Percentiles rank a stretch among this genome's conserved stretches.
Evolutionary conservation across 2,329 filamentous ascomycete genomes (phyloP).

Genomic region (Aspergillus sp.): DNA sequence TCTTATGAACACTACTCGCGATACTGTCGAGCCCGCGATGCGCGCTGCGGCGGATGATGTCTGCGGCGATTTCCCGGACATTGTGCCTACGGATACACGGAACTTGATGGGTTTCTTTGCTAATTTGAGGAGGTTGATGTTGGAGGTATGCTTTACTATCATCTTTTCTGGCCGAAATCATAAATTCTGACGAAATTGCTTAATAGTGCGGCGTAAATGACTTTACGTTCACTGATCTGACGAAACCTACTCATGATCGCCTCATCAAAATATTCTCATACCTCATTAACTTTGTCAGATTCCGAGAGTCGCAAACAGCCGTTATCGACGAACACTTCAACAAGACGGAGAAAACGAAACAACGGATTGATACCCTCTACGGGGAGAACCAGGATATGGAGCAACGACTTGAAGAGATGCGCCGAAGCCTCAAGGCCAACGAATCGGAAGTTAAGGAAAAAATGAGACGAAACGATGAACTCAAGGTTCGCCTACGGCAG

Average conservation of each 20-base stretch:
- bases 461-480: conserved; percentile 78
- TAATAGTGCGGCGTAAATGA: conserved; percentile 81
- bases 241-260: conserved; percentile 84
- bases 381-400: conserved; percentile 86
- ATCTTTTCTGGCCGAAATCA: background rate
- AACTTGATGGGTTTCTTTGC: conserved; percentile 97
- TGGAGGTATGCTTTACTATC: conserved; percentile 51
- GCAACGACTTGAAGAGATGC: conserved; percentile 74
- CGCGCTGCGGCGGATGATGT: conserved; percentile 85
- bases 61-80: conserved; percentile 78
- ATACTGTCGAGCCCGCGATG: conserved; percentile 94
- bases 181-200: background rate
- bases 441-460: conserved; percentile 82
- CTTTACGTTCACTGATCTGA: conserved; percentile 89
- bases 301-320: conserved; percentile 85
- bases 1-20: conserved; percentile 87
- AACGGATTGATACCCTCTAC: conserved; percentile 82
- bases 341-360: conserved; percentile 80
- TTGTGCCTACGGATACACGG: conserved; percentile 81
- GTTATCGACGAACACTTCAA: conserved; percentile 94
- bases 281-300: conserved; percentile 97
- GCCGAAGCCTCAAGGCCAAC: conserved; percentile 73
- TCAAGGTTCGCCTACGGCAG: conserved; percentile 79
- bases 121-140: conserved; percentile 73
- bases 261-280: conserved; percentile 96